These are phyloP conservation scores for Pisolithus microcarpus DNA, from an alignment of 768 basidiomycete species.

Conservation along the genomic window DNA sequence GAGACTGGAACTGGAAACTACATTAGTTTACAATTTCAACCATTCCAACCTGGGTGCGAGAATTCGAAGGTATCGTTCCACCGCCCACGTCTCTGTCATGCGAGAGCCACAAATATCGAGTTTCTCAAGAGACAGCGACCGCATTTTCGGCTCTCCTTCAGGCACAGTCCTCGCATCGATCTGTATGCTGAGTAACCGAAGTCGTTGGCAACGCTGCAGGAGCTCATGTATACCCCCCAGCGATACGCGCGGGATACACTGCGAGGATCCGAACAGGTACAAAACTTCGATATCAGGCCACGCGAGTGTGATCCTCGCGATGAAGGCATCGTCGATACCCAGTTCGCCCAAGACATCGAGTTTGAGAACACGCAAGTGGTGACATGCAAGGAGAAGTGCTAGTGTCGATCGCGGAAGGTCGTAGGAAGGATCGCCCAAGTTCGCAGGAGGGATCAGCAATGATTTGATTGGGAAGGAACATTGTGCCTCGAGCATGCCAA, in stretches of 20 bases:
- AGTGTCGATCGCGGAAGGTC: constrained; percentile 20
- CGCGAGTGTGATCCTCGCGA: constrained; percentile 18
- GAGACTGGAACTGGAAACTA: no score
- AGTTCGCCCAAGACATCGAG: constrained; percentile 21
- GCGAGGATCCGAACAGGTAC: constrained; percentile 19
- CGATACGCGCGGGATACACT: constrained; percentile 14
- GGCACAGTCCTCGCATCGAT: constrained; percentile 14
- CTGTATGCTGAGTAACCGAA: constrained; percentile 13
- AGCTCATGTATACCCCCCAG: constrained; percentile 18
- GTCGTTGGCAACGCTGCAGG: constrained; percentile 9
- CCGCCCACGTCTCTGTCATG: constrained; percentile 17
- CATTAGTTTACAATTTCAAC: neutral
- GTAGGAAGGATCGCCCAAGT: constrained; percentile 10
- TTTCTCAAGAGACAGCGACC: constrained; percentile 10
- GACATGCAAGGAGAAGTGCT: constrained; percentile 17
- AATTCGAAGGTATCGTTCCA: constrained; percentile 19
- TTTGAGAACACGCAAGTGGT: constrained; percentile 13
- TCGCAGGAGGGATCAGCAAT: constrained; percentile 10
- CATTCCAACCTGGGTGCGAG: constrained; percentile 17
- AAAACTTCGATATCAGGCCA: constrained; percentile 23
- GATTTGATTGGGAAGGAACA: no score
- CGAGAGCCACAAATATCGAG: constrained; percentile 25
- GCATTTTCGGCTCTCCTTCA: neutral
- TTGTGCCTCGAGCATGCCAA: constrained; percentile 11
- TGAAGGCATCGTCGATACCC: constrained; percentile 21